Base-by-base conservation (phyloP, 352 stramenopile genomes). In the Blastocystis sp. region DNA sequence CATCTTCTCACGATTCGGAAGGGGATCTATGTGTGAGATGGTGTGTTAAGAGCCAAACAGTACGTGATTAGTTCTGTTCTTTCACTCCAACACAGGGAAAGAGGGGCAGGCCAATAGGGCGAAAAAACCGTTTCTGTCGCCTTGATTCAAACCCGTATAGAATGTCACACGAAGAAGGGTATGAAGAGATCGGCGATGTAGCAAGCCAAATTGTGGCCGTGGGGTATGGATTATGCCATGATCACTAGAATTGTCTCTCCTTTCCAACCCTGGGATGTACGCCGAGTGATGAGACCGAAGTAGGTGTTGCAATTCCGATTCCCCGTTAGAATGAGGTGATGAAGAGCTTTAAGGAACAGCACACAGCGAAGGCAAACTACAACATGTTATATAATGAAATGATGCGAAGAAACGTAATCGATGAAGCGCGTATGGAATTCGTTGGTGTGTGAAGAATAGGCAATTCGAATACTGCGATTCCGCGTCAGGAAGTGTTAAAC, bases 241-340 rank as follows among this genome's bases (percentile, higher is more conserved):
- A 52, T 63, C 10, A n/a, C 21, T 81, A 81, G 71, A 63, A 40
- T 14, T 81, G 71, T 66, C 28, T 81, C 4, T 65, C 43, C 3
- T 81, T 81, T 45, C 71, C 71, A 66, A 65, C 71, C 2, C 34
- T 81, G 19, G 24, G 24, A 43, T 21, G 43, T 19, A 45, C 40
- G 19, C 9, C 7, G 11, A n/a, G 19, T 24, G 14, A 43, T 43
- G 34, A 45, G 42, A 48, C 19, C 11, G 14, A 74, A 10, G 64
- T 74, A 3, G 1, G 21, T 74, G 1, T 21, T n/a, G 52, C 11
- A 40, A 34, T 42, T 42, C 21, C 11, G 11, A 3, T 69, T 34
- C 24, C 24, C 11, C 24, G n/a, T 69, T 42, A 28, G 62, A 69
- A 7, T 28, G 11, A 14, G 24, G 3, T 69, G 21, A 42, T 17